These are phyloP conservation scores for Prinsepia uniflora DNA, from an alignment of 306 rosid genomes.

Conservation along the genomic window DNA sequence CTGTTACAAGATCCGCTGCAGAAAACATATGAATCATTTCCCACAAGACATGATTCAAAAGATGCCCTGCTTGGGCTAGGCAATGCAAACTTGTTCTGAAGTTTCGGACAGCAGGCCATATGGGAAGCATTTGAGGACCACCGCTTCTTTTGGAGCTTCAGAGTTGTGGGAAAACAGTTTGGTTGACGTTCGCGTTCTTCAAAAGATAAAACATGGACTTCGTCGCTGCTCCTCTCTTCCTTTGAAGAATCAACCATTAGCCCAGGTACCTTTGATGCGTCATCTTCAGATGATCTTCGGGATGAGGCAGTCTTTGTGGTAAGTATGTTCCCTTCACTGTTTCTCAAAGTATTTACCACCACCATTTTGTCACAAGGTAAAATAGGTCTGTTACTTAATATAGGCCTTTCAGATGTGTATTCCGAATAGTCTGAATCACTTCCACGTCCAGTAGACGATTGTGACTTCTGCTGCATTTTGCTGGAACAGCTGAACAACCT, in stretches of 20 bases:
- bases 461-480: slow-evolving; percentile 37
- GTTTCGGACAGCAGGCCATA: slow-evolving; percentile 25
- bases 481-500: slow-evolving; percentile 62
- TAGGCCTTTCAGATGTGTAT: slow-evolving; percentile 36
- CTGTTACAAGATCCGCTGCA: slow-evolving; percentile 29
- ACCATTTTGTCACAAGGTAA: slow-evolving; percentile 38
- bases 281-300: slow-evolving; percentile 35
- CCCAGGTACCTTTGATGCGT: slow-evolving; percentile 23
- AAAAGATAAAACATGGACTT: slow-evolving; percentile 31
- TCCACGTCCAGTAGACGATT: slow-evolving; percentile 36
- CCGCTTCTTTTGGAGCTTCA: slow-evolving; percentile 44
- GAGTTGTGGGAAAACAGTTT: slow-evolving; percentile 52
- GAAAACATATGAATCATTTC: slow-evolving; percentile 28
- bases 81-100: slow-evolving; percentile 29
- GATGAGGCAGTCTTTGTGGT: slow-evolving; percentile 45
- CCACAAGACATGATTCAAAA: slow-evolving; percentile 34
- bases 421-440: slow-evolving; percentile 47
- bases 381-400: slow-evolving; percentile 33
- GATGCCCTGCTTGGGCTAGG: slow-evolving; percentile 39
- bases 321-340: slow-evolving; percentile 55
- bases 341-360: slow-evolving; percentile 44
- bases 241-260: slow-evolving; percentile 34
- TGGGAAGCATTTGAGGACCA: slow-evolving; percentile 38
- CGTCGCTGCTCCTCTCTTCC: slow-evolving; percentile 34
- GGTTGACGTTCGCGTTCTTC: slow-evolving; percentile 40